Conservation (phyloP, 2,329 filamentous ascomycete genomes). For the Hirsutella thompsonii region DNA sequence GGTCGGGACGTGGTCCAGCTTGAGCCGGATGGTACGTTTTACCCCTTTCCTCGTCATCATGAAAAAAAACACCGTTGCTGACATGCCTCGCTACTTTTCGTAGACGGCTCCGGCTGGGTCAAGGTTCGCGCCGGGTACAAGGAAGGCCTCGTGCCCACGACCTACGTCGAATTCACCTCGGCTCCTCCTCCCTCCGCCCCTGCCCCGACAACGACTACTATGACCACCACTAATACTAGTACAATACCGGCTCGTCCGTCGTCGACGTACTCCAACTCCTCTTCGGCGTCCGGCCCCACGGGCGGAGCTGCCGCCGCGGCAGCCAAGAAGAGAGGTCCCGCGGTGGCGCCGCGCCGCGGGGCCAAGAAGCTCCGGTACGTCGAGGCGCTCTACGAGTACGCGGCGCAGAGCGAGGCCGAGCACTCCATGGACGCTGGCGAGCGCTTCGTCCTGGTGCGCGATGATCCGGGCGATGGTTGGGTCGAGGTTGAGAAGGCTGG, state of each 20-base stretch:
- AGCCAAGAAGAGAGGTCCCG: constrained; percentile 76
- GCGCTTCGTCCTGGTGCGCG: constrained; percentile 76
- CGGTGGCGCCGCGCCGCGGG: constrained; percentile 77
- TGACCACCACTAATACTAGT: too few relatives aligned
- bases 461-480: constrained; percentile 90
- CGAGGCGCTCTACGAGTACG: constrained; percentile 85
- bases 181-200: constrained; percentile 27
- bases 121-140: constrained; percentile 64
- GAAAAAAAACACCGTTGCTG: background rate
- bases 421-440: constrained; percentile 88
- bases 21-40: constrained; percentile 72
- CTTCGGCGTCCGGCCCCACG: constrained; percentile 21
- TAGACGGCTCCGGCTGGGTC: constrained; percentile 87
- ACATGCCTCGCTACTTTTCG: constrained; percentile 1
- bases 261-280: constrained; percentile 66
- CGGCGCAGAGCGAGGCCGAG: constrained; percentile 73
- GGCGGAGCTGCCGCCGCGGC: constrained; percentile 10
- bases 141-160: constrained; percentile 76
- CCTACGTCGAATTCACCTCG: constrained; percentile 63
- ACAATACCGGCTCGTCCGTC: constrained; percentile 45
- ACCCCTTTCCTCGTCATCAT: too few relatives aligned
- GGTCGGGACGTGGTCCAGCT: constrained; percentile 66
- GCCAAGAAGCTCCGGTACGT: constrained; percentile 93
- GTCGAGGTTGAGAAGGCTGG: constrained; percentile 91
- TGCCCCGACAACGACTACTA: too few relatives aligned